phyloP scores from a whole-genome alignment of 2,329 filamentous ascomycete species.

The Leptographium wingfieldii region DNA sequence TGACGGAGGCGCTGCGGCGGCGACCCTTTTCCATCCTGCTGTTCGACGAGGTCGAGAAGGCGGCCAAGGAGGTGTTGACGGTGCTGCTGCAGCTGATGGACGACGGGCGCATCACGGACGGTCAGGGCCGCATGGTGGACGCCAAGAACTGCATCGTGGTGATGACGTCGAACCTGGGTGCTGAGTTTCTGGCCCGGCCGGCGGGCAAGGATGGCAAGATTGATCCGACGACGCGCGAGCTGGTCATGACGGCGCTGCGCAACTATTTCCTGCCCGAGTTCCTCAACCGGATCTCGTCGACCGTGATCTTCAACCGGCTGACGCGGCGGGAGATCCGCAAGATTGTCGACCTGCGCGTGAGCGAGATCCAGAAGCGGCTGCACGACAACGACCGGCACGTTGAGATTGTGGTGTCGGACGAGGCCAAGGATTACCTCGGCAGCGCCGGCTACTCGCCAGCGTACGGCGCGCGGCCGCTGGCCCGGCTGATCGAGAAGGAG shows the following conservation, averaged over 20 bases:
- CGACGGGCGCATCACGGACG: conserved; percentile 94
- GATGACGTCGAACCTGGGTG: conserved; percentile 96
- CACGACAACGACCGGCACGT: conserved; percentile 75
- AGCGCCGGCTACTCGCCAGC: conserved; percentile 86
- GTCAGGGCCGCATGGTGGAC: conserved; percentile 88
- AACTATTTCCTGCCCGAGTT: conserved; percentile 98
- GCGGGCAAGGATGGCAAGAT: conserved; percentile 71
- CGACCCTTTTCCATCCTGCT: conserved; percentile 95
- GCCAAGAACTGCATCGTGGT: conserved; percentile 98
- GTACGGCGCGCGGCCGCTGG: conserved; percentile 82
- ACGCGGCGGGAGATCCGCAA: conserved; percentile 80
- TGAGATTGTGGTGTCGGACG: conserved; percentile 64
- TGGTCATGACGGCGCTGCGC: conserved; percentile 82
- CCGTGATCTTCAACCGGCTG: conserved; percentile 96
- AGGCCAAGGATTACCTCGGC: conserved; percentile 88
- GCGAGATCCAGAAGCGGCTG: conserved; percentile 88
- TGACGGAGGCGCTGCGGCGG: conserved; percentile 86
- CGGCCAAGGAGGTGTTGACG: conserved; percentile 92
- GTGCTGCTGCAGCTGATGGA: conserved; percentile 99
- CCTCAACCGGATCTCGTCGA: conserved; percentile 92
- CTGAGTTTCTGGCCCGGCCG: conserved; percentile 78
- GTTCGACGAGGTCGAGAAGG: conserved; percentile 98
- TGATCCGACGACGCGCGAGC: conserved; percentile 69
- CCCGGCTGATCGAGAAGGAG: conserved; percentile 89
- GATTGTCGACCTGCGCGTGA: conserved; percentile 84